These are phyloP conservation scores for Eucalyptus marginata DNA, from an alignment of 345 rosid species.

Conservation along the genomic window DNA sequence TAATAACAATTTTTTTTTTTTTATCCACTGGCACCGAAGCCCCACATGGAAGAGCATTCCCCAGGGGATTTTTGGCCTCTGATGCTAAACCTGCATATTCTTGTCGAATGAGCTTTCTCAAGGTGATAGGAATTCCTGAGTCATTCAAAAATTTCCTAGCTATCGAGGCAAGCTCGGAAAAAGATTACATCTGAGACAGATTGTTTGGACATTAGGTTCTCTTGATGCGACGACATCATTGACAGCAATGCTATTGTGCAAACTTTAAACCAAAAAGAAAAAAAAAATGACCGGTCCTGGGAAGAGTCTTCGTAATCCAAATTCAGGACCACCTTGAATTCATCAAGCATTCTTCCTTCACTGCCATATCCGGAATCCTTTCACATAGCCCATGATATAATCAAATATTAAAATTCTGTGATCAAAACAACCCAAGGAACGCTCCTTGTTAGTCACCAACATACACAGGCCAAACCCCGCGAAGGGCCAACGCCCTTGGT, in stretches of 20 bases:
- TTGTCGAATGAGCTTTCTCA: background rate
- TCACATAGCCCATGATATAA: rapidly evolving
- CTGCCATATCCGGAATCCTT: background rate
- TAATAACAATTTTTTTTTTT: background rate
- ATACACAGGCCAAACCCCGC: rapidly evolving
- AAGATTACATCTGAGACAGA: background rate
- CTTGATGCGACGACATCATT: background rate
- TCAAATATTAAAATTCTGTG: background rate
- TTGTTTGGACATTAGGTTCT: background rate
- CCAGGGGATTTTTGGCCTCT: background rate
- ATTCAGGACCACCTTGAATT: background rate
- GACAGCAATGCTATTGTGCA: background rate
- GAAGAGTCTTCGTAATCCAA: background rate
- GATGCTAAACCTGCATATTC: background rate
- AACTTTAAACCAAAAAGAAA: background rate
- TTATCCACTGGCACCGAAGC: background rate
- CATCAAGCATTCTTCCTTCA: background rate
- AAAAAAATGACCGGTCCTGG: background rate
- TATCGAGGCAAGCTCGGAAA: background rate
- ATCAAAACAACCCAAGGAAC: background rate
- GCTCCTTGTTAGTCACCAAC: background rate
- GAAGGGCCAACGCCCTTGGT: background rate
- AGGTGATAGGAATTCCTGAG: background rate
- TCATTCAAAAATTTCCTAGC: background rate
- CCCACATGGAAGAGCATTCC: background rate